Evolutionary conservation across 1,284 basidiomycete species (phyloP), one percentile per base, ranked within the genome.

Genomic region (Pisolithus thermaeus): DNA sequence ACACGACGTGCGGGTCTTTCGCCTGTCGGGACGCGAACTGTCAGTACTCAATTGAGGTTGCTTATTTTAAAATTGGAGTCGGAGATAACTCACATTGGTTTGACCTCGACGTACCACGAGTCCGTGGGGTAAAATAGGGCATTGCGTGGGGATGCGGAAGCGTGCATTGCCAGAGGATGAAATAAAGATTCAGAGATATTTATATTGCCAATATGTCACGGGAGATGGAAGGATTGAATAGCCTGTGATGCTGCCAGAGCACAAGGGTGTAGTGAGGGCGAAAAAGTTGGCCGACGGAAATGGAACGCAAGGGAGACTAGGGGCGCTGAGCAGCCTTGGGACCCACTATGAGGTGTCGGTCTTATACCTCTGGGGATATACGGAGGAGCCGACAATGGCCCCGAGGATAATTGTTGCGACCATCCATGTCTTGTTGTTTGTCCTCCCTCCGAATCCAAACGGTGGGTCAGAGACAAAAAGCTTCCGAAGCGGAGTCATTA

Each of bases 1-100:
- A 58, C 69, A 71, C 12, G 80, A 73, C 7, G 46, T 38, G 46
- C 52, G 56, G 4, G 64, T 51, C 39, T 56, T 66, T 30, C 47
- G 51, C 37, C 67, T 66, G 47, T 43, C 18, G 23, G 32, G 36
- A 3, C 6, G 27, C 39, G 20, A 56, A 49, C 4, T 16, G 9
- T 36, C 4, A 40, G 20, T 39, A 30, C 47, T 16, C 6, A 28
- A 16, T 0, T 18, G 16, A 14, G 4, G 18, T 3, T 22, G 27
- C 48, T 16, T 23, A 27, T 20, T 0, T 20, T 12, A 12, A 4
- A 23, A 3, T 22, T 32, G n/a, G 1, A 16, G 20, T n/a, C 16
- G 20, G 7, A 7, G 14, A 32, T 4, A 14, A 27, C 63, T 16
- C 53, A 67, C 67, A 60, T 54, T 7, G 64, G 61, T 48, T 50